Base-by-base conservation (phyloP, 1,139 yeast species). In the Entelexis sorbosivorans region DNA sequence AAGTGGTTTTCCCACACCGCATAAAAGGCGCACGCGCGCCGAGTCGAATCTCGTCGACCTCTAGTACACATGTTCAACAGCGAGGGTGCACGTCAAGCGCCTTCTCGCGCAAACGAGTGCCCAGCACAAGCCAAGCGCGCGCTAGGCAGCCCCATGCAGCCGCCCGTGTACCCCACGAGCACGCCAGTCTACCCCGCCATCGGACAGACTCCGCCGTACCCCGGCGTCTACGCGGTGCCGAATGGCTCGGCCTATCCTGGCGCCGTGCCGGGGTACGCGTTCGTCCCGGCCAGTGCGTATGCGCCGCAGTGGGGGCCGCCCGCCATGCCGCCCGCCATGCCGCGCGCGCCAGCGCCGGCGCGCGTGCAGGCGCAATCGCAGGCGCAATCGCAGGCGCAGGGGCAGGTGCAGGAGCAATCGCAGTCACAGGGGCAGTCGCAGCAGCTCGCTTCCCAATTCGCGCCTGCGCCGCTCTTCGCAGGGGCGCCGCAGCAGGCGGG, bases 201-300 rank as follows among this genome's bases (percentile, higher is more conserved):
- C n/a, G 40, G 40, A 1, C 40, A 38, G 40, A 38, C 40, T 16
- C 40, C 40, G 28, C 40, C 40, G 17, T 38, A 38, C 28, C 40
- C 40, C 3, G 40, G 40, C 9, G 10, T 38, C 16, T 38, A 38
- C 17, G 40, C 40, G 9, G 13, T 20, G 26, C 40, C 26, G 16
- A 2, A 22, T 22, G 31, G 4, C 3, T 28, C 24, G 24, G 24
- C 24, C 24, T 22, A 22, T 6, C 4, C 24, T 4, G 6, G 6
- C 24, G 24, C 24, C 6, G 6, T 22, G 36, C 13, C 20, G 1
- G 22, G 14, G 22, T 17, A 16, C 13, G 13, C 22, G 22, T 22
- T 17, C 20, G 36, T 13, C 22, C 36, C 22, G 36, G 13, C 36
- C 2, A 11, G 22, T 22, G 13, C 13, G 11, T 34, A 17, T 22